Evolutionary conservation across 2,329 filamentous ascomycete species (phyloP).

Genomic region (Raffaelea arxii): DNA sequence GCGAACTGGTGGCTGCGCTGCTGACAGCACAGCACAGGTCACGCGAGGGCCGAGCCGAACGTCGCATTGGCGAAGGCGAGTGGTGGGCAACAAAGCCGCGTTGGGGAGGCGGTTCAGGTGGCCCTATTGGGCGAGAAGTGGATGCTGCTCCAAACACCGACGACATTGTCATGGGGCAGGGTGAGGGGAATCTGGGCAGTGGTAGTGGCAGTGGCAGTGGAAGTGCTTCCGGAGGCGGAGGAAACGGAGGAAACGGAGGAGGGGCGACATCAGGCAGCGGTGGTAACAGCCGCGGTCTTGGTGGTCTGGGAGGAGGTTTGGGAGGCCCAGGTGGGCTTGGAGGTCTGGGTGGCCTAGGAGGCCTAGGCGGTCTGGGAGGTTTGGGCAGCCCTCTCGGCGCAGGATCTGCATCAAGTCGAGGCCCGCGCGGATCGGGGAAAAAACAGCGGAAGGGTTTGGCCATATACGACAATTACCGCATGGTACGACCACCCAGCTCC

Average conservation of each 20-base stretch:
- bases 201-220: conserved; percentile 9
- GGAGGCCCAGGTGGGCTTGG: neutral
- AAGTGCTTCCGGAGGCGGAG: neutral
- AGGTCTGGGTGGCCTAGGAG: neutral
- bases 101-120: conserved; percentile 54
- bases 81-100: conserved; percentile 54
- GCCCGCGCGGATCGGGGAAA: conserved; percentile 23
- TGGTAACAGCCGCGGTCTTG: neutral
- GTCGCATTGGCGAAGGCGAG: conserved; percentile 44
- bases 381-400: no score
- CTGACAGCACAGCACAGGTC: conserved; percentile 55
- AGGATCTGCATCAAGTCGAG: no score
- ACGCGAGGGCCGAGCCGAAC: conserved; percentile 46
- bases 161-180: conserved; percentile 31
- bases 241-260: neutral
- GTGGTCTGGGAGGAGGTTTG: no score
- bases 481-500: conserved; percentile 45
- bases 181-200: conserved; percentile 16
- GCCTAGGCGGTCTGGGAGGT: neutral
- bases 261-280: neutral
- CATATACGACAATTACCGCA: conserved; percentile 55
- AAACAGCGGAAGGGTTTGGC: conserved; percentile 44
- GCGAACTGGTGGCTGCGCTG: conserved; percentile 50
- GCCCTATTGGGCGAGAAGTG: conserved; percentile 52
- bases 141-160: conserved; percentile 28